These are phyloP conservation scores for Rhodomyrtus psidioides DNA, from an alignment of 441 rosid genomes.

Conservation along the genomic window DNA sequence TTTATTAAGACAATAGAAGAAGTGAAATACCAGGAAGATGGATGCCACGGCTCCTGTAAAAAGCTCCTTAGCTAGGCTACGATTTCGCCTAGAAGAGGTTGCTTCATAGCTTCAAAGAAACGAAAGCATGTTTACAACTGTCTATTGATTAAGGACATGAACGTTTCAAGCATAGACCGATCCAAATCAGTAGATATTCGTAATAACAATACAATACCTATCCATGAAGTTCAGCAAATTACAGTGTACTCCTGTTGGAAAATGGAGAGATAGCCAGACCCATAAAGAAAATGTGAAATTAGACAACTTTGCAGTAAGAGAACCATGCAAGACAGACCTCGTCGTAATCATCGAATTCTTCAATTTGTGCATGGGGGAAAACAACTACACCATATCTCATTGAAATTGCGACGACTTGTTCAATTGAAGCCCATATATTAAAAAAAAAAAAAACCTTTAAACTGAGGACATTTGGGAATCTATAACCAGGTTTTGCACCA, in stretches of 20 bases:
- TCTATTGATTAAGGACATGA: background rate
- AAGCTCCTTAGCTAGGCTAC: constrained; percentile 68
- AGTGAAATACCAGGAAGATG: constrained; percentile 63
- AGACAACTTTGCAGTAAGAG: background rate
- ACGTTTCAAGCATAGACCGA: background rate
- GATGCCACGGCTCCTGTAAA: constrained; percentile 74
- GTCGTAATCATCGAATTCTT: background rate
- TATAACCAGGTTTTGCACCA: background rate
- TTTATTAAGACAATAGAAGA: background rate
- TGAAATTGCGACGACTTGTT: background rate
- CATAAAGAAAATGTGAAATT: background rate
- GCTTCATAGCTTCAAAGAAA: constrained; percentile 60
- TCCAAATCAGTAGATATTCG: background rate
- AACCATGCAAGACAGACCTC: background rate
- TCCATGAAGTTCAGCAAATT: background rate
- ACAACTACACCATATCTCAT: background rate
- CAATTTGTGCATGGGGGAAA: background rate
- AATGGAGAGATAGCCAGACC: background rate
- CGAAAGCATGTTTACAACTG: background rate
- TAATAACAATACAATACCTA: background rate
- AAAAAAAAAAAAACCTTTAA: background rate
- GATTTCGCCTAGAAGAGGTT: constrained; percentile 64
- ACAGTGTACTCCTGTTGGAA: background rate
- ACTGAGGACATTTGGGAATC: background rate
- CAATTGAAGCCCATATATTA: background rate